These are phyloP conservation scores for Plasmodium vivax DNA, from an alignment of 169 alveolate species.

Conservation along the genomic window DNA sequence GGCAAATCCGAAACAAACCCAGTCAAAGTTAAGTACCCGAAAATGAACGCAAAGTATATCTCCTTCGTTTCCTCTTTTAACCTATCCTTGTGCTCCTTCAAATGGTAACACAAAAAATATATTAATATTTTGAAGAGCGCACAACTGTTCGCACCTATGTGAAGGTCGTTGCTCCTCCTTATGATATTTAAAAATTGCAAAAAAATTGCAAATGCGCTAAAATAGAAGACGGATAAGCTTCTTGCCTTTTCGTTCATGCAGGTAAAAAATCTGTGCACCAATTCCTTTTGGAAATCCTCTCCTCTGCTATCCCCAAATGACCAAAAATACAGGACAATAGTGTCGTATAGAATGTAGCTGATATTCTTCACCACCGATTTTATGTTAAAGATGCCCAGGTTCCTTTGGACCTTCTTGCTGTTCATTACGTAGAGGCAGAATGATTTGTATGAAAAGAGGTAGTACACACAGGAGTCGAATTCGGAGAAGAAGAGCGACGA, in stretches of 20 bases:
- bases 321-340: constrained; percentile 60
- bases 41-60: constrained; percentile 32
- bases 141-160: constrained; percentile 8
- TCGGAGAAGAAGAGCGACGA: constrained; percentile 54
- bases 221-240: constrained; percentile 49
- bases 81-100: constrained; percentile 14
- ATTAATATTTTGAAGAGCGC: constrained; percentile 30
- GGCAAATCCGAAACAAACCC: not conserved
- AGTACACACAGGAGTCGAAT: constrained; percentile 46
- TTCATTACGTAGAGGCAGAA: constrained; percentile 46
- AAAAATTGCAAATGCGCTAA: constrained; percentile 32
- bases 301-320: not conserved
- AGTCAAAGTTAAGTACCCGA: constrained; percentile 16
- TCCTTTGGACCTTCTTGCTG: constrained; percentile 24
- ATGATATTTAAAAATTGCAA: constrained; percentile 42
- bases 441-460: constrained; percentile 38
- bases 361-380: constrained; percentile 22
- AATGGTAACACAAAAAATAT: constrained; percentile 18
- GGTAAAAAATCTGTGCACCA: constrained; percentile 57
- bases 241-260: constrained; percentile 70
- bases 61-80: constrained; percentile 66
- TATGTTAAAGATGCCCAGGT: constrained; percentile 9
- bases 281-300: not conserved
- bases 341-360: constrained; percentile 38
- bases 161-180: not conserved